phyloP scores from a whole-genome alignment of 768 basidiomycete species.

The Psilocybe subaeruginosa region DNA sequence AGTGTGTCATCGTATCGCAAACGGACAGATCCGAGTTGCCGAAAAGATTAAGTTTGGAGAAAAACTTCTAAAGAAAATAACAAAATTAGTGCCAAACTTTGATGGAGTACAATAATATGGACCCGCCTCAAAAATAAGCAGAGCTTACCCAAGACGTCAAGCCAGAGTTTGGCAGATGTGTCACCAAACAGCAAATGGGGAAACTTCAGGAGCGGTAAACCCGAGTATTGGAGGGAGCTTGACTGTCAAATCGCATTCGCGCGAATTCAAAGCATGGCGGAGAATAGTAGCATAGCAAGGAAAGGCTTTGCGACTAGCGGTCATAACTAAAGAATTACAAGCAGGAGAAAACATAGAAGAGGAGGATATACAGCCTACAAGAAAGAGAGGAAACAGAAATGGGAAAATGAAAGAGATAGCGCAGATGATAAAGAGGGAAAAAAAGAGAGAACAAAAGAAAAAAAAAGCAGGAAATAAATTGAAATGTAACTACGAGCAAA shows the following conservation, averaged over 20 bases:
- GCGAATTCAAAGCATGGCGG: neutral
- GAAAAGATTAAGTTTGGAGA: neutral
- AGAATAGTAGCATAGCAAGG: neutral
- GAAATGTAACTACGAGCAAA: neutral
- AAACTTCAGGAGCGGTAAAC: neutral
- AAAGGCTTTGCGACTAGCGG: neutral
- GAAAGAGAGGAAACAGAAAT: neutral
- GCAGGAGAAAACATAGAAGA: slow-evolving; percentile 7
- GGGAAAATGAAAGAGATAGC: slow-evolving; percentile 11
- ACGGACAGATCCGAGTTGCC: too few relatives aligned
- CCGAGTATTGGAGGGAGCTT: neutral
- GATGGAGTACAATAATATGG: neutral
- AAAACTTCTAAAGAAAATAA: neutral
- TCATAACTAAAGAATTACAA: slow-evolving; percentile 1
- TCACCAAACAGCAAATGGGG: neutral
- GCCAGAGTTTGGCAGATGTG: neutral
- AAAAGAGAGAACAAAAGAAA: slow-evolving; percentile 7
- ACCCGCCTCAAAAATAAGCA: neutral
- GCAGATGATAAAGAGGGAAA: slow-evolving; percentile 2
- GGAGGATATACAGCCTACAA: slow-evolving; percentile 2
- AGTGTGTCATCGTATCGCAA: too few relatives aligned
- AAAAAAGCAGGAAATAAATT: neutral
- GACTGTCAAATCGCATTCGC: neutral
- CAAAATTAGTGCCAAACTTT: neutral
- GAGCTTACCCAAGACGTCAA: neutral